phyloP scores from a whole-genome alignment of 176 grass and related monocot species.

The Pontederia paniculata region DNA sequence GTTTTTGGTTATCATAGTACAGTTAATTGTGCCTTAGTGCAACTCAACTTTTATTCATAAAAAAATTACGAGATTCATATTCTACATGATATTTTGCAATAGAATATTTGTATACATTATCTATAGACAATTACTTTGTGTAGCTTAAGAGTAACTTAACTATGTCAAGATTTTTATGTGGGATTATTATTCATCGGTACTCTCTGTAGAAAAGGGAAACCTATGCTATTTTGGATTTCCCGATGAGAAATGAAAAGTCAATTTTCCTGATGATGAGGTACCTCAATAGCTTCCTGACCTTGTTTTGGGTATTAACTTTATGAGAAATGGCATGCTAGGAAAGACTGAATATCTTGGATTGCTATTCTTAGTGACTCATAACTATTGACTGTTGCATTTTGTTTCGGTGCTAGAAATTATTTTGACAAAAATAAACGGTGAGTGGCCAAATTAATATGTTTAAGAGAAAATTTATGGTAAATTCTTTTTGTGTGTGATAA shows the following conservation, averaged over 20 bases:
- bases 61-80: too few species aligned
- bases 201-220: slow-evolving; percentile 76
- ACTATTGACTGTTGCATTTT: slow-evolving; percentile 92
- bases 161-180: not conserved
- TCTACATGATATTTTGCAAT: not conserved
- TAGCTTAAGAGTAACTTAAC: not conserved
- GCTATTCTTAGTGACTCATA: slow-evolving; percentile 81
- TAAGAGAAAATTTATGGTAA: not conserved
- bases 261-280: slow-evolving; percentile 92
- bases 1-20: too few species aligned
- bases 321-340: slow-evolving; percentile 92
- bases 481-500: not conserved
- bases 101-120: not conserved
- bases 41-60: too few species aligned
- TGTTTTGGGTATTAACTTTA: slow-evolving; percentile 89
- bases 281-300: slow-evolving; percentile 89
- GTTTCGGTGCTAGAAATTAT: slow-evolving; percentile 83
- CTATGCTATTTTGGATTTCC: slow-evolving; percentile 92
- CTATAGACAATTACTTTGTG: not conserved
- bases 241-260: slow-evolving; percentile 89
- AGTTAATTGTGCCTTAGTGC: too few species aligned
- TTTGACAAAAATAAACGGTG: slow-evolving; percentile 86
- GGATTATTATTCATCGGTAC: slow-evolving; percentile 11
- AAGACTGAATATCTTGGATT: slow-evolving; percentile 96
- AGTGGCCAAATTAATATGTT: slow-evolving; percentile 5